phyloP scores from a whole-genome alignment of 1,284 basidiomycete species.

The Trichosporon inkin region DNA sequence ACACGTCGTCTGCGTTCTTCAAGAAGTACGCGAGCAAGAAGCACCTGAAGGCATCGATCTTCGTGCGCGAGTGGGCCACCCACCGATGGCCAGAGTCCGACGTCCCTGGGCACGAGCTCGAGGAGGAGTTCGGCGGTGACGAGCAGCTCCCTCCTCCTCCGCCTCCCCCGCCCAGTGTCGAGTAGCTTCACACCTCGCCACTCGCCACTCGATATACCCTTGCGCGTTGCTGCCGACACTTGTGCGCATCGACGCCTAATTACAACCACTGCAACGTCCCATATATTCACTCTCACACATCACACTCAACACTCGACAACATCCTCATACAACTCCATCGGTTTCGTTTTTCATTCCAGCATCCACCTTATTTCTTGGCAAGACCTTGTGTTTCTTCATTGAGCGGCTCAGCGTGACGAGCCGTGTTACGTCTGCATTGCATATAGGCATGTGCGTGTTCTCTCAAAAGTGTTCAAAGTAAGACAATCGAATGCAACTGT shows the following conservation, averaged over 20 bases:
- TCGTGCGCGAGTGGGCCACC: constrained; percentile 53
- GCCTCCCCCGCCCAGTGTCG: constrained; percentile 3
- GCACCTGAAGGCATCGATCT: constrained; percentile 69
- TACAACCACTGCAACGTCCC: not conserved
- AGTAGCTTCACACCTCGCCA: not conserved
- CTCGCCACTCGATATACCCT: not conserved
- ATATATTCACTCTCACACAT: not conserved
- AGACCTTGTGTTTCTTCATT: constrained; percentile 3
- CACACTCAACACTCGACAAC: not conserved
- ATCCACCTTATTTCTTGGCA: constrained; percentile 1
- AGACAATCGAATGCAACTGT: constrained; percentile 8
- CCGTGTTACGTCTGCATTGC: constrained; percentile 8
- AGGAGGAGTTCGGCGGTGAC: constrained; percentile 17
- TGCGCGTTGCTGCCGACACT: not conserved
- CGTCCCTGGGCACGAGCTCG: constrained; percentile 28
- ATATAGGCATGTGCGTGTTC: constrained; percentile 4
- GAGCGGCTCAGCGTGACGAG: constrained; percentile 3
- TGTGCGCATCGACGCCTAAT: constrained; percentile 1
- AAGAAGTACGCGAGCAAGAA: constrained; percentile 66
- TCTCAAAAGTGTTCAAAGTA: not conserved
- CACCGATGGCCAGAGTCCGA: constrained; percentile 37
- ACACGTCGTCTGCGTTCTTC: constrained; percentile 66
- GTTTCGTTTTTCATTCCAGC: not conserved
- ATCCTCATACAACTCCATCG: not conserved
- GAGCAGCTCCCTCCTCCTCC: constrained; percentile 14